phyloP scores from a whole-genome alignment of 306 rosid species.

The Psophocarpus tetragonolobus region DNA sequence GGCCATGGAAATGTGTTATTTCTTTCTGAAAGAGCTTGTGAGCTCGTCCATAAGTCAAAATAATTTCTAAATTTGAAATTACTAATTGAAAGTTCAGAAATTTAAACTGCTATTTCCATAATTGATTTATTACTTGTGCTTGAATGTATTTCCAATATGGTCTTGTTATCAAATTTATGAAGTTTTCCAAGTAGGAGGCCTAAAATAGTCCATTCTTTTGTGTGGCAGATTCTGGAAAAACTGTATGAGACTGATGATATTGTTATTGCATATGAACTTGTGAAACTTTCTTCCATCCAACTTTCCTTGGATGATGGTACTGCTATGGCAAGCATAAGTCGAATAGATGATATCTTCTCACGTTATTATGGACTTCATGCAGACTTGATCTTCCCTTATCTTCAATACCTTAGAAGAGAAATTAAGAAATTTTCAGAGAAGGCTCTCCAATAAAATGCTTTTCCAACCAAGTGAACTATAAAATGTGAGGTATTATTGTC shows the following conservation, averaged over 20 bases:
- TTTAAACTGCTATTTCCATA: background rate
- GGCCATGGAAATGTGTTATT: background rate
- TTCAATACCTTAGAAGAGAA: constrained; percentile 46
- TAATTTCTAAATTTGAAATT: background rate
- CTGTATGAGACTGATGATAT: constrained; percentile 70
- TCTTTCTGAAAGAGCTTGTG: background rate
- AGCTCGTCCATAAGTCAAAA: background rate
- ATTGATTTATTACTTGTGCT: constrained; percentile 2
- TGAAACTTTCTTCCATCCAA: constrained; percentile 82
- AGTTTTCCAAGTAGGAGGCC: background rate
- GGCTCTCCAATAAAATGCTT: constrained; percentile 28
- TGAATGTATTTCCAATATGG: constrained; percentile 21
- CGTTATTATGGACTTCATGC: constrained; percentile 70
- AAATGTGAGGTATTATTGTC: constrained; percentile 17
- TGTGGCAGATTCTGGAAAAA: constrained; percentile 74
- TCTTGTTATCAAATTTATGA: constrained; percentile 5
- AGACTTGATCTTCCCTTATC: constrained; percentile 62
- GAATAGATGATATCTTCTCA: constrained; percentile 56
- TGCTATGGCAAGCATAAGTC: constrained; percentile 49
- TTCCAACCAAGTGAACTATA: constrained; percentile 10
- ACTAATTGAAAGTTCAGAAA: background rate
- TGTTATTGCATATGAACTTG: constrained; percentile 81
- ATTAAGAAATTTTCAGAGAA: constrained; percentile 32
- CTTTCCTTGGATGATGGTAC: constrained; percentile 53
- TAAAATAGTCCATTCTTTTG: constrained; percentile 15